phyloP scores from a whole-genome alignment of 2,329 filamentous ascomycete genomes.

The Gnomoniopsis smithogilvyi region DNA sequence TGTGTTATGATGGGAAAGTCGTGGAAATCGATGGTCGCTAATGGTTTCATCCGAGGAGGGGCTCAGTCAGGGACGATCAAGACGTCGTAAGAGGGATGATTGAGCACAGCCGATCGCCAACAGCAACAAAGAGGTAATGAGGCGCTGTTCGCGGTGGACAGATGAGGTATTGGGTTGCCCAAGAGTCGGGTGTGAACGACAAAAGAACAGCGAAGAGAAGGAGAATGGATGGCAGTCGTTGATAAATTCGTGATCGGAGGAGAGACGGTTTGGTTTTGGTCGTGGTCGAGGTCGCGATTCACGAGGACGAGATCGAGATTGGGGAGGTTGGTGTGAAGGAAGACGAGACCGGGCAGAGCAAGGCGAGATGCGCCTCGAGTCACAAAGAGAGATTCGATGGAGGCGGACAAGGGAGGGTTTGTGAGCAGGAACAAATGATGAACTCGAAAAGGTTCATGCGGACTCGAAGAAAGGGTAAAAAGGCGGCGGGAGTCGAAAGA shows the following conservation, averaged over 20 bases:
- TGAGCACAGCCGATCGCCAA: conserved; percentile 11
- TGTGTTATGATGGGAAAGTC: conserved; percentile 17
- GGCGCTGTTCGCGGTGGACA: not conserved
- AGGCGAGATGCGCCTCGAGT: conserved; percentile 27
- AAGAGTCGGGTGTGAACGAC: not conserved
- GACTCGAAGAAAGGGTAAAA: conserved; percentile 6
- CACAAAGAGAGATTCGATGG: conserved; percentile 26
- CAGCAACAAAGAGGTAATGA: not conserved
- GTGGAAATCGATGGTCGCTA: conserved; percentile 14
- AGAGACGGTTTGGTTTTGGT: conserved; percentile 10
- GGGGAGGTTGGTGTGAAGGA: conserved; percentile 20
- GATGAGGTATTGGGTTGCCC: not conserved
- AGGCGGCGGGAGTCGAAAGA: not conserved
- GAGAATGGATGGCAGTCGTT: not conserved
- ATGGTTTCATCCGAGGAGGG: conserved; percentile 10
- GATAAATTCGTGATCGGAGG: not conserved
- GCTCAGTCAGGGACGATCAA: not conserved
- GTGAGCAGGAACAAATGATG: conserved; percentile 10
- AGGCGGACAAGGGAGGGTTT: conserved; percentile 20
- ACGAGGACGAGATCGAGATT: conserved; percentile 20
- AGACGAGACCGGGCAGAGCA: conserved; percentile 10
- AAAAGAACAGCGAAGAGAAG: not conserved
- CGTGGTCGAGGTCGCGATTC: conserved; percentile 19
- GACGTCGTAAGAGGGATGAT: not conserved
- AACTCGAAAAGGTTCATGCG: conserved; percentile 18